Evolutionary conservation across 495 filamentous ascomycete species (phyloP), one percentile per base, ranked within the genome.

Genomic region (Cercophora samala): DNA sequence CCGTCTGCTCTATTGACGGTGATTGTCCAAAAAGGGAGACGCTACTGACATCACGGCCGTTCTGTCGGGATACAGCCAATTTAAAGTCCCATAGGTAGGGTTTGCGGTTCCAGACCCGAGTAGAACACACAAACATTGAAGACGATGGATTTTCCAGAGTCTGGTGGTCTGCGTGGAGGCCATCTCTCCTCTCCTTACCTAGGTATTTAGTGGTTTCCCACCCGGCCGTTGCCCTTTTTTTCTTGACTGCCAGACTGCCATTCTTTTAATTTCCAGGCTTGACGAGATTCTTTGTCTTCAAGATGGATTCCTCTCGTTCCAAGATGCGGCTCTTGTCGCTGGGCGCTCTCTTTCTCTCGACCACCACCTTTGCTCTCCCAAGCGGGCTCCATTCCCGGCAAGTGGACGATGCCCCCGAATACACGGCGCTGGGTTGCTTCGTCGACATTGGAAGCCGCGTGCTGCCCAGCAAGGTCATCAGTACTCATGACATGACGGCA

Each of bases 401-500:
- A 5, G 22, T 23, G 3, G 53, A 56, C 4, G 53, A 56, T 23
- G 53, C n/a, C 22, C 53, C 22, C 17, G 3, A 9, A 23, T 56
- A 56, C 22, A 23, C 53, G 8, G 13, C 19, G 9, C 51, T 54
- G 11, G 64, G 64, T 4, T 66, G 64, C 58, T 66, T 60, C 17
- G n/a, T 24, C 56, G 64, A 66, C 18, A 46, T 5, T 9, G 19
- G 19, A 3, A 18, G 46, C 15, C 64, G 64, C 0, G 46, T 61
- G 9, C 42, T 66, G 19, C 56, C 64, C 13, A 23, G 21, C 64
- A 52, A 54, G 24, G 24, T 42, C 17, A 29, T 61, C 21, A 22
- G 19, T 13, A 26, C 56, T 2, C 32, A 21, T 32, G 64, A 66
- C 56, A 66, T 66, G 64, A 66, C 64, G 11, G 56, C 56, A 11